Conservation (phyloP, 495 filamentous ascomycete genomes). For the Cairneyella variabilis region DNA sequence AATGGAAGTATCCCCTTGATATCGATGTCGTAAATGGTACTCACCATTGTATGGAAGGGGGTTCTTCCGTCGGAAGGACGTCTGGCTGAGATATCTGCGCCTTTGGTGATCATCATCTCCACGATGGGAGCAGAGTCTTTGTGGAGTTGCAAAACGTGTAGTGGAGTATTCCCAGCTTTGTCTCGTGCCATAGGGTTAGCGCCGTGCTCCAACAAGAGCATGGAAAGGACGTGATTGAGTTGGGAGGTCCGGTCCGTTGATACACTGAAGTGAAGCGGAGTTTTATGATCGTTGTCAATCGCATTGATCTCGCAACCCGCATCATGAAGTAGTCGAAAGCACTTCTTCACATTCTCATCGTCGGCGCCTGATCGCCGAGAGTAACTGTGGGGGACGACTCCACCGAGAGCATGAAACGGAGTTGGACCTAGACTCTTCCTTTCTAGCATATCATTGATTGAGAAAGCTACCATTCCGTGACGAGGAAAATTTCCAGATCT, state of each 20-base stretch:
- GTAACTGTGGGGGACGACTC: conserved; percentile 8
- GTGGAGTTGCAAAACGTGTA: conserved; percentile 1
- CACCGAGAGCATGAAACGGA: conserved; percentile 10
- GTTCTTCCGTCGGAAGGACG: conserved; percentile 6
- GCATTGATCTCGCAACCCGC: conserved; percentile 25
- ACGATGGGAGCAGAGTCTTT: not conserved
- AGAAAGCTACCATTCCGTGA: no score
- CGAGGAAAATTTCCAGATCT: conserved; percentile 7
- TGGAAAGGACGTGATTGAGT: conserved; percentile 13
- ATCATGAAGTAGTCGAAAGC: conserved; percentile 20
- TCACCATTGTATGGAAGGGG: conserved; percentile 13
- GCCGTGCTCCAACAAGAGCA: conserved; percentile 27
- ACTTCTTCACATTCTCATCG: conserved; percentile 3
- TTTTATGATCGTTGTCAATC: conserved; percentile 11
- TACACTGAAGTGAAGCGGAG: conserved; percentile 17
- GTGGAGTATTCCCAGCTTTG: conserved; percentile 16
- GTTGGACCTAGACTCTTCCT: no score
- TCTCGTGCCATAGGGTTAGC: conserved; percentile 24
- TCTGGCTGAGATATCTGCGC: conserved; percentile 10
- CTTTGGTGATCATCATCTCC: conserved; percentile 7
- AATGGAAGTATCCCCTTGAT: not conserved
- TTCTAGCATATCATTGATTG: no score
- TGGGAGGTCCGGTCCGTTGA: not conserved
- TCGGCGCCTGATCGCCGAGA: not conserved
- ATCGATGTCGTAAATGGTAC: not conserved